phyloP scores from a whole-genome alignment of 73 alveolate species.

The Symbiodinium pilosum region DNA sequence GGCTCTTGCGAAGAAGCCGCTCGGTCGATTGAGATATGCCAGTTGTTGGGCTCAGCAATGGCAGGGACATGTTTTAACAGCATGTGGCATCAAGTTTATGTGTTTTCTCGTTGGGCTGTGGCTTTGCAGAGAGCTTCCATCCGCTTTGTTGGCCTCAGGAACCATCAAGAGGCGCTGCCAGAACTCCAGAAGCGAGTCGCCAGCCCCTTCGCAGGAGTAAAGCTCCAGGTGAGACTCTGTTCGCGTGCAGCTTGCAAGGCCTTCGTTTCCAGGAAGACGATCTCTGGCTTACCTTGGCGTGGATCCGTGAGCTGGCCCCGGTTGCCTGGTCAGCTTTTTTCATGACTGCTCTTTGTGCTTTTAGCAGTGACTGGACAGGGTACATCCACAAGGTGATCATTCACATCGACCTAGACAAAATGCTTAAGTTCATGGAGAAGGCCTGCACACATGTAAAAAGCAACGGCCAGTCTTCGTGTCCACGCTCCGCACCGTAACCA shows the following conservation, averaged over 20 bases:
- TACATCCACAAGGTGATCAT: slow-evolving; percentile 31
- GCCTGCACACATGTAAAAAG: too few relatives aligned
- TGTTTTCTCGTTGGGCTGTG: neutral
- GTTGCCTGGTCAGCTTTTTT: too few relatives aligned
- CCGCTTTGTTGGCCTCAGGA: neutral
- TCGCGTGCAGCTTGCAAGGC: neutral
- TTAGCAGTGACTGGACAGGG: too few relatives aligned
- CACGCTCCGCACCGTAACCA: too few relatives aligned
- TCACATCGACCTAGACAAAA: slow-evolving; percentile 36
- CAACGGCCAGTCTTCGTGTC: too few relatives aligned
- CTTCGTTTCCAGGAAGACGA: slow-evolving; percentile 36
- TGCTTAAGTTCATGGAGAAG: slow-evolving; percentile 46
- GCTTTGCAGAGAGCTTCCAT: neutral
- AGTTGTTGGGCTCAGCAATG: too few relatives aligned
- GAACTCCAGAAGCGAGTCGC: slow-evolving; percentile 29
- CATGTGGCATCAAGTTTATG: neutral
- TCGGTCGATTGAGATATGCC: neutral
- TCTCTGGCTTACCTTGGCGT: slow-evolving; percentile 44
- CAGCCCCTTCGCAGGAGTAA: too few relatives aligned
- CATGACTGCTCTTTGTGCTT: too few relatives aligned
- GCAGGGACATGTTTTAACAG: too few relatives aligned
- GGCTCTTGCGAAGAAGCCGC: slow-evolving; percentile 16
- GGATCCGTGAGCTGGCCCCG: slow-evolving; percentile 72
- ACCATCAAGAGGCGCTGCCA: slow-evolving; percentile 38
- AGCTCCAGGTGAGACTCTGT: neutral